phyloP scores from a whole-genome alignment of 176 grass and related monocot species.

The Juncus inflexus region DNA sequence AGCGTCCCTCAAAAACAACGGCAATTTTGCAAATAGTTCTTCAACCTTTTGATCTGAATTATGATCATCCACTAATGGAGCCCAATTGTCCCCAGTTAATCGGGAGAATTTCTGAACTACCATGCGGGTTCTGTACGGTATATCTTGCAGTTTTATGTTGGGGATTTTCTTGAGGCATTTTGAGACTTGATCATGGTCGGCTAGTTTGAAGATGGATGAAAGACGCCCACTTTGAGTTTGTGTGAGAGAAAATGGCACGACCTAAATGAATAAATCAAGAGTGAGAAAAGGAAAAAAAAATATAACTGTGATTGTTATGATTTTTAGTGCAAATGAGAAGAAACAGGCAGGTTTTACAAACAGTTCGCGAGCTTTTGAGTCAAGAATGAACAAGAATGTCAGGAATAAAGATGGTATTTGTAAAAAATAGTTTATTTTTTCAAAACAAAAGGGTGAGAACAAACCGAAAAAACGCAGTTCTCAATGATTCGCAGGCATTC shows the following conservation, averaged over 20 bases:
- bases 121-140: constrained; percentile 55
- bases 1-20: constrained; percentile 40
- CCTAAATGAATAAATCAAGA: constrained; percentile 30
- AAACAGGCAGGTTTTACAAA: too few relatives aligned
- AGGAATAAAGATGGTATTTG: too few relatives aligned
- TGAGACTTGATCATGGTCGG: constrained; percentile 51
- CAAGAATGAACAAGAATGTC: background rate
- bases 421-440: background rate
- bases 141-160: constrained; percentile 48
- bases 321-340: too few relatives aligned
- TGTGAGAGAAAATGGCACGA: constrained; percentile 49
- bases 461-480: constrained; percentile 51
- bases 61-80: constrained; percentile 42
- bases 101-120: constrained; percentile 47
- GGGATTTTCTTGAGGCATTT: constrained; percentile 73
- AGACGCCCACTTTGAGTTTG: constrained; percentile 54
- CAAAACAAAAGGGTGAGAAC: constrained; percentile 7
- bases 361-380: background rate
- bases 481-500: constrained; percentile 56
- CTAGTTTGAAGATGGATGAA: constrained; percentile 70
- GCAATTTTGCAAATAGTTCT: constrained; percentile 58
- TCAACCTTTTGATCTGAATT: constrained; percentile 64
- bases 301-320: too few relatives aligned
- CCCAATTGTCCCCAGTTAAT: constrained; percentile 25
- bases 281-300: too few relatives aligned